These are phyloP conservation scores for Karstenula rhodostoma DNA, from an alignment of 2,329 filamentous ascomycete genomes.

Conservation along the genomic window DNA sequence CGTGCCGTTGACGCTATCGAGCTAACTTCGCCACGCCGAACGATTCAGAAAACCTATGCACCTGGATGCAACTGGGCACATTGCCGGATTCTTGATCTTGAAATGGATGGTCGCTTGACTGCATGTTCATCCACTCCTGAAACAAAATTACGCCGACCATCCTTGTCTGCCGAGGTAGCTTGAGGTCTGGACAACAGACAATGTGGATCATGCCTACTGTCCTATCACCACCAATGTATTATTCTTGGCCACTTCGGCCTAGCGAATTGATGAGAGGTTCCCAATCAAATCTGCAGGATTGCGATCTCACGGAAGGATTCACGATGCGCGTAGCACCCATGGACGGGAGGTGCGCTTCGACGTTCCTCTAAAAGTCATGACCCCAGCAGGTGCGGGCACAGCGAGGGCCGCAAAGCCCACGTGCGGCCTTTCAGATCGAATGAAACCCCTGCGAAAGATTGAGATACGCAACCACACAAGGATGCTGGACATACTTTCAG, in stretches of 20 bases:
- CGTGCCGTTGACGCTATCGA: neutral
- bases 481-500: neutral
- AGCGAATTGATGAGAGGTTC: neutral
- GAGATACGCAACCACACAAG: neutral
- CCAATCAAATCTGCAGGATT: neutral
- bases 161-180: slow-evolving; percentile 7
- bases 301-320: neutral
- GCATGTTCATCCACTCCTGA: slow-evolving; percentile 2
- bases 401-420: neutral
- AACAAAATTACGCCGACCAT: slow-evolving; percentile 5
- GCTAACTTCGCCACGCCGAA: neutral
- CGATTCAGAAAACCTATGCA: neutral
- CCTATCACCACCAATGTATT: too few species aligned
- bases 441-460: neutral
- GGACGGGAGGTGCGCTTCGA: neutral
- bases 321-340: slow-evolving; percentile 1
- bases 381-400: neutral
- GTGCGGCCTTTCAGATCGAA: neutral
- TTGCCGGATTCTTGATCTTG: neutral
- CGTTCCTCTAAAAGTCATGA: neutral
- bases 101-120: slow-evolving; percentile 2
- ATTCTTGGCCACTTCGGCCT: neutral
- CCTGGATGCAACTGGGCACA: slow-evolving; percentile 3
- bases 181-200: neutral
- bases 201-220: neutral